Evolutionary conservation across 2,329 filamentous ascomycete species (phyloP), one percentile per base, ranked within the genome.

Genomic region (Hansfordia pulvinata): DNA sequence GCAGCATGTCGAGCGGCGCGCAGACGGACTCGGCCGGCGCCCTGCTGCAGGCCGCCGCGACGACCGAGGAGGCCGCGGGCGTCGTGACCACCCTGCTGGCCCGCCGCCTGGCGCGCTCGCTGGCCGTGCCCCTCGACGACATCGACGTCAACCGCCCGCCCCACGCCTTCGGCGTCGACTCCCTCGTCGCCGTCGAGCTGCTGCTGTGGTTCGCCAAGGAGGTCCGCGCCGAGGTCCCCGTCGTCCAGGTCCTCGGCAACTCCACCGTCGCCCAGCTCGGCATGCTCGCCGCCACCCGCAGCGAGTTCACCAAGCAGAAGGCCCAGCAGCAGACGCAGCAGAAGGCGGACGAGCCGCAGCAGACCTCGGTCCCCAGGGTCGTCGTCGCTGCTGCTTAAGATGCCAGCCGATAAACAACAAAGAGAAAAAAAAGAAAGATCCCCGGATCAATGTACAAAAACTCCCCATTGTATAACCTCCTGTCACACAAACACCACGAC

Each of bases 211-310:
- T 28, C 11, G 12, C 11, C 7, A 21, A 13, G 12, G 19, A 19
- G 9, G 19, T 20, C 10, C 9, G 13, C 14, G 31, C 37, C 10
- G 28, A 40, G 14, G 22, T 37, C 4, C 34, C 38, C 3, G 34
- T 37, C 4, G 25, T 40, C 4, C 31, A 34, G 18, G 30, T 40
- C 4, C 28, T 40, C 1, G 22, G 25, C n/a, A n/a, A n/a, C n/a
- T n/a, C n/a, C n/a, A n/a, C n/a, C n/a, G n/a, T n/a, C n/a, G n/a
- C n/a, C n/a, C n/a, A n/a, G n/a, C n/a, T n/a, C n/a, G n/a, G n/a
- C n/a, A n/a, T n/a, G n/a, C n/a, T n/a, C n/a, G n/a, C n/a, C n/a
- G n/a, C n/a, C n/a, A n/a, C n/a, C n/a, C n/a, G n/a, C n/a, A n/a
- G n/a, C n/a, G n/a, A n/a, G n/a, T n/a, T n/a, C n/a, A n/a, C n/a